phyloP scores from a whole-genome alignment of 148 eudicot species.

The Camellia japonica region DNA sequence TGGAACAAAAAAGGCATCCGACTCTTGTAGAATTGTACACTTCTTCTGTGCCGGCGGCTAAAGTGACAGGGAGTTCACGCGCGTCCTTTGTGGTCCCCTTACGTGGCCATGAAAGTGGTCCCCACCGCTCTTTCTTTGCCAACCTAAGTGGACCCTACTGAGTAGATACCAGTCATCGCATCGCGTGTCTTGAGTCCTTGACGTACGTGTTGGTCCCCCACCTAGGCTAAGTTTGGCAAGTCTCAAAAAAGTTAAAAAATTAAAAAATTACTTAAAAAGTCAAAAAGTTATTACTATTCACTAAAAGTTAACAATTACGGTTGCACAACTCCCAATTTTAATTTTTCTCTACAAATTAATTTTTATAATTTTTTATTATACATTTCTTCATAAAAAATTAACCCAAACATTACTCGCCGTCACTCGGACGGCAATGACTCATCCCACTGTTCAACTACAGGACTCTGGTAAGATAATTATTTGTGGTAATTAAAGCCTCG shows the following conservation, averaged over 20 bases:
- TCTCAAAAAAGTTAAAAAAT: too few relatives aligned
- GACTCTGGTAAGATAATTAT: too few relatives aligned
- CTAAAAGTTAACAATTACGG: too few relatives aligned
- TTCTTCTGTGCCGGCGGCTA: constrained; percentile 14
- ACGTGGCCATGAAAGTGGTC: background rate
- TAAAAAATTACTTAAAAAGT: too few relatives aligned
- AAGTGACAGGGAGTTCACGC: background rate
- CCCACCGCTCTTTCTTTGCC: background rate
- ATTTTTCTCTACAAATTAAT: too few relatives aligned
- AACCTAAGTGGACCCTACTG: background rate
- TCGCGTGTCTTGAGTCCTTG: constrained; percentile 6
- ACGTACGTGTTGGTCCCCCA: constrained; percentile 4
- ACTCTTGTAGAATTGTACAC: background rate
- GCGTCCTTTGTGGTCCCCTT: constrained; percentile 9
- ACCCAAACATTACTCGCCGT: too few relatives aligned
- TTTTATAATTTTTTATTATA: too few relatives aligned
- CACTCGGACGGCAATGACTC: constrained; percentile 11
- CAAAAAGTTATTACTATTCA: too few relatives aligned
- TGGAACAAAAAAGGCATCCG: background rate
- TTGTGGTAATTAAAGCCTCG: too few relatives aligned
- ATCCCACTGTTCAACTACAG: background rate
- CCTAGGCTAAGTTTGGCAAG: background rate
- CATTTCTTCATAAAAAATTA: too few relatives aligned
- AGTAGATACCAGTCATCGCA: background rate
- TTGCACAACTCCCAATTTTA: too few relatives aligned